Evolutionary conservation across 371 early-diverging fungal genomes (phyloP).

Genomic region (Mortierella sp.): DNA sequence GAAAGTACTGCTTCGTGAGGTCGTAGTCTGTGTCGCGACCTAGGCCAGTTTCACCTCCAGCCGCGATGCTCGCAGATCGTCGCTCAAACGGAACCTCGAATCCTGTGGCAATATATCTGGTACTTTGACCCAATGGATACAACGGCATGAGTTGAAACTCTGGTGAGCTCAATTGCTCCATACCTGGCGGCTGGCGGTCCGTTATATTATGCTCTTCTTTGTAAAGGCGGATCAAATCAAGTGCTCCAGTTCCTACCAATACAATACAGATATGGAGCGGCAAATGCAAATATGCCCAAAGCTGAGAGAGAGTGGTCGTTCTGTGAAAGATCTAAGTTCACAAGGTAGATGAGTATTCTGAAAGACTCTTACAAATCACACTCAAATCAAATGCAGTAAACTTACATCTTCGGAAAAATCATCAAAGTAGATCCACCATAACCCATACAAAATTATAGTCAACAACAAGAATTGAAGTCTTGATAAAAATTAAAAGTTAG

Average conservation of each 20-base stretch:
- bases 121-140: not conserved
- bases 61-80: not conserved
- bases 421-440: conserved; percentile 55
- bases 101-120: conserved; percentile 1
- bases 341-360: not conserved
- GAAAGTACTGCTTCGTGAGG: conserved; percentile 48
- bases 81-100: conserved; percentile 29
- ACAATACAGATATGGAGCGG: conserved; percentile 71
- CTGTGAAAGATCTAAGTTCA: conserved; percentile 34
- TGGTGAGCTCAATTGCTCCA: conserved; percentile 5
- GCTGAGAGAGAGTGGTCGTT: conserved; percentile 58
- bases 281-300: conserved; percentile 73
- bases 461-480: conserved; percentile 30
- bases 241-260: conserved; percentile 67
- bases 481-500: not conserved
- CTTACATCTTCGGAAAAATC: conserved; percentile 54
- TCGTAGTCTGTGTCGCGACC: conserved; percentile 56
- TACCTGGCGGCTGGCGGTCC: conserved; percentile 8
- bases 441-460: conserved; percentile 33
- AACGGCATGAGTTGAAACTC: not conserved
- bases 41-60: conserved; percentile 24
- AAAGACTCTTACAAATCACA: too few species aligned
- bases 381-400: not conserved
- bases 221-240: conserved; percentile 63
- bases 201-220: conserved; percentile 37